A percentile compares a stretch with the other conserved stretches of the same genome.
phyloP scores from a whole-genome alignment of 2,329 filamentous ascomycete genomes.

The Colletotrichum costaricense region DNA sequence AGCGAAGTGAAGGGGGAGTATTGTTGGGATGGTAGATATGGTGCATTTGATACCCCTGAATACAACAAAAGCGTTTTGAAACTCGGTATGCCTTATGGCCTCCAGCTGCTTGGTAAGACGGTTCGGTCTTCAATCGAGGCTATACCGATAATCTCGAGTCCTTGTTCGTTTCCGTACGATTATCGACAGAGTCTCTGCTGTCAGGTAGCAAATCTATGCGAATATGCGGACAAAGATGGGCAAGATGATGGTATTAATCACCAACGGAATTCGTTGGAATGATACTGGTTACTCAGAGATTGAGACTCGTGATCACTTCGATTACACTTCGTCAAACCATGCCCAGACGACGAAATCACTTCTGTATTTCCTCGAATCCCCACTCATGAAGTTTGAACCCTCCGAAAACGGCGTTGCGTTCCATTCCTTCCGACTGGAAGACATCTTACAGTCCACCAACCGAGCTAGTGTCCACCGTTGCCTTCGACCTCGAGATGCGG shows the following conservation, averaged over 20 bases:
- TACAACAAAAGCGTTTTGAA: constrained; percentile 8
- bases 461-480: too few relatives aligned
- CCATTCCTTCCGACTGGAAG: too few relatives aligned
- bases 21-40: background rate
- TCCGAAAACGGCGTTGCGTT: too few relatives aligned
- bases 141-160: background rate
- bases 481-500: fast-evolving
- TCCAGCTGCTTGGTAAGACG: background rate
- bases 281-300: fast-evolving
- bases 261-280: fast-evolving
- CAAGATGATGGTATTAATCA: too few relatives aligned
- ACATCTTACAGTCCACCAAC: too few relatives aligned
- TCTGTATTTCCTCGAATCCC: too few relatives aligned
- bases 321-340: too few relatives aligned
- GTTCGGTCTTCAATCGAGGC: background rate
- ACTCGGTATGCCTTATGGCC: background rate
- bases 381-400: too few relatives aligned
- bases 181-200: background rate
- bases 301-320: too few relatives aligned
- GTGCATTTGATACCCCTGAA: constrained; percentile 28
- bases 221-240: too few relatives aligned
- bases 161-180: background rate
- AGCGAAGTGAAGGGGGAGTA: constrained; percentile 14
- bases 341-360: too few relatives aligned
- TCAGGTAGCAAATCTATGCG: too few relatives aligned